These are phyloP conservation scores for Penicillium olsonii DNA, from an alignment of 2,329 filamentous ascomycete genomes.

Conservation along the genomic window DNA sequence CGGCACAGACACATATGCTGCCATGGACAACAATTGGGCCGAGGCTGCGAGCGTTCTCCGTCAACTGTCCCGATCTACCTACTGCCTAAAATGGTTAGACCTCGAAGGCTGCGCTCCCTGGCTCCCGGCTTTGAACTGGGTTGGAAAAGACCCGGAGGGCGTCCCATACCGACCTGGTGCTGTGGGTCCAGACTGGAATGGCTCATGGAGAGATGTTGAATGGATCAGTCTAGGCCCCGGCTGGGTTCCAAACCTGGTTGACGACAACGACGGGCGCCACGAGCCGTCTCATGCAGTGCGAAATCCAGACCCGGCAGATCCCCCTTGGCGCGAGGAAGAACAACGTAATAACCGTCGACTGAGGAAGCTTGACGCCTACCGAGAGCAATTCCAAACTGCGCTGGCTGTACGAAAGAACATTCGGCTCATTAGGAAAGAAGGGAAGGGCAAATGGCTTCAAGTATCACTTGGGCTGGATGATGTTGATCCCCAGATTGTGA, in stretches of 20 bases:
- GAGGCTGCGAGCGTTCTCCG: conserved; percentile 60
- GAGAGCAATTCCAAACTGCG: conserved; percentile 28
- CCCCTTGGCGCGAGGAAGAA: conserved; percentile 18
- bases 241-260: conserved; percentile 36
- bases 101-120: conserved; percentile 61
- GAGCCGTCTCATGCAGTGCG: not conserved
- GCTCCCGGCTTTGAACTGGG: conserved; percentile 55
- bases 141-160: conserved; percentile 30
- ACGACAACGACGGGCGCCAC: conserved; percentile 3
- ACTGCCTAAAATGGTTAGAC: conserved; percentile 63
- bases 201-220: conserved; percentile 47
- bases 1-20: conserved; percentile 49
- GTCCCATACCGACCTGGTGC: conserved; percentile 21
- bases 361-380: conserved; percentile 35
- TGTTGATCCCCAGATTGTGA: conserved; percentile 18
- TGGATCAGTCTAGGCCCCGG: conserved; percentile 46
- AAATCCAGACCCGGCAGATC: conserved; percentile 23
- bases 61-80: conserved; percentile 56
- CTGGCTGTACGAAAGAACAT: conserved; percentile 35
- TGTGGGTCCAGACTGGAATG: conserved; percentile 48
- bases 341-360: conserved; percentile 31
- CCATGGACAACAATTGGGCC: conserved; percentile 56
- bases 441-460: conserved; percentile 43
- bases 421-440: conserved; percentile 30
- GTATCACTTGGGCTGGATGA: conserved; percentile 34